Conservation (phyloP, 768 basidiomycete species). For the Leccinellum luteum region DNA sequence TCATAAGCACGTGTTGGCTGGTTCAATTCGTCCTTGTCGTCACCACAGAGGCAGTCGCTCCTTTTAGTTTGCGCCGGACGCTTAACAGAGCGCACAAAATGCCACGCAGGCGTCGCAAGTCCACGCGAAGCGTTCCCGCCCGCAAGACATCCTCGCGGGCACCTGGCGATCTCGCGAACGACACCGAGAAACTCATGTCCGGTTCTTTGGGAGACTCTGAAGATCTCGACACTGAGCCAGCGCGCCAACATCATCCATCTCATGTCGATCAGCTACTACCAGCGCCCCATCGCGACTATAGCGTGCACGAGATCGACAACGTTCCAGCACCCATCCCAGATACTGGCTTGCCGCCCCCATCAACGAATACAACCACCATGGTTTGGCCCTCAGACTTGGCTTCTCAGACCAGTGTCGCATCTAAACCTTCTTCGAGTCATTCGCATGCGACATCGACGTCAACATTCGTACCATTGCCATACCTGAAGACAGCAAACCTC, state of each 20-base stretch:
- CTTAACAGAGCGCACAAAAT: conserved; percentile 14
- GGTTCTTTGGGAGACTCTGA: not conserved
- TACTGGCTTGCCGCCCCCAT: conserved; percentile 31
- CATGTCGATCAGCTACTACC: conserved; percentile 10
- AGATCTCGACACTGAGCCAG: not conserved
- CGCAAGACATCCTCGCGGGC: conserved; percentile 13
- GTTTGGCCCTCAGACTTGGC: conserved; percentile 12
- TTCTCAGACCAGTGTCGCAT: conserved; percentile 24
- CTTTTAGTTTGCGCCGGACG: conserved; percentile 28
- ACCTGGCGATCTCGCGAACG: conserved; percentile 9
- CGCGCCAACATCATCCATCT: conserved; percentile 2
- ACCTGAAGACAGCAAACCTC: conserved; percentile 24
- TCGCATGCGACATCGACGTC: conserved; percentile 17
- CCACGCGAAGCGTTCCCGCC: not conserved
- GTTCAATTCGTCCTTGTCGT: conserved; percentile 10
- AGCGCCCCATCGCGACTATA: conserved; percentile 23
- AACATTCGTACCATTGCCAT: conserved; percentile 30
- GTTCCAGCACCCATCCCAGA: conserved; percentile 31
- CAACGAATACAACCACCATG: conserved; percentile 7
- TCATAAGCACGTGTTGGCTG: conserved; percentile 18
- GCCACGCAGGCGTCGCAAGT: conserved; percentile 16
- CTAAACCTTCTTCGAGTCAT: conserved; percentile 12
- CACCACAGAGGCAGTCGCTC: conserved; percentile 19
- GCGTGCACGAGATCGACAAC: conserved; percentile 27
- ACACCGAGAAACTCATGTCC: conserved; percentile 23